A percentile compares a stretch with the other conserved stretches of the same genome.
These are phyloP conservation scores for Pythium brachiatum DNA, from an alignment of 352 stramenopile species.

Conservation along the genomic window DNA sequence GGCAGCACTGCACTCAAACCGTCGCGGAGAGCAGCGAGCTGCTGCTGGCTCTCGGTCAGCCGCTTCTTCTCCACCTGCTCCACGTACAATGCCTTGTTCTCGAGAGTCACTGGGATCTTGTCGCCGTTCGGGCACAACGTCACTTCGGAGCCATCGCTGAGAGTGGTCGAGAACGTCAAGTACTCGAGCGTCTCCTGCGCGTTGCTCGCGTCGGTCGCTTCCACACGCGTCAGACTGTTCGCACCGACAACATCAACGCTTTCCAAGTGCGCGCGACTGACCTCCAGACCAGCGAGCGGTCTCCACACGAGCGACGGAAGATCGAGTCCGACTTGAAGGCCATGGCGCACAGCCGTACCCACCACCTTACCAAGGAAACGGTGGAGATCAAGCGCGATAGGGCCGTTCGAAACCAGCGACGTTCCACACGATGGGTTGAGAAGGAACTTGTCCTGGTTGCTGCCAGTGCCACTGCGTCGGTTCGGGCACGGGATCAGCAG, in stretches of 20 bases:
- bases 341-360: constrained; percentile 94
- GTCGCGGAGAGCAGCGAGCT: constrained; percentile 72
- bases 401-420: constrained; percentile 72
- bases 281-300: constrained; percentile 73
- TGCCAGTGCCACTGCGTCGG: constrained; percentile 78
- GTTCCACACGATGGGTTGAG: constrained; percentile 84
- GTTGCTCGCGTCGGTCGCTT: constrained; percentile 42
- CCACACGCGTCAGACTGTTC: constrained; percentile 66
- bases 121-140: constrained; percentile 64
- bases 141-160: constrained; percentile 82
- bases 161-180: constrained; percentile 69
- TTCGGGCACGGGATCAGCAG: constrained; percentile 90
- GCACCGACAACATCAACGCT: constrained; percentile 71
- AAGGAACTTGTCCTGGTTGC: constrained; percentile 91
- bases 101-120: constrained; percentile 59
- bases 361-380: constrained; percentile 96
- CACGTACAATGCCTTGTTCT: constrained; percentile 61
- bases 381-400: constrained; percentile 92
- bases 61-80: constrained; percentile 65
- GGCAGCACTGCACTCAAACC: constrained; percentile 94
- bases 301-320: constrained; percentile 87
- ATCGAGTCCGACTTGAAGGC: constrained; percentile 93
- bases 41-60: constrained; percentile 77
- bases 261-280: constrained; percentile 73
- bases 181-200: constrained; percentile 62